A percentile compares a stretch with the other conserved stretches of the same genome.
Evolutionary conservation across 1,139 yeast genomes (phyloP).

Genomic region (Citeromyces hawaiiensis): DNA sequence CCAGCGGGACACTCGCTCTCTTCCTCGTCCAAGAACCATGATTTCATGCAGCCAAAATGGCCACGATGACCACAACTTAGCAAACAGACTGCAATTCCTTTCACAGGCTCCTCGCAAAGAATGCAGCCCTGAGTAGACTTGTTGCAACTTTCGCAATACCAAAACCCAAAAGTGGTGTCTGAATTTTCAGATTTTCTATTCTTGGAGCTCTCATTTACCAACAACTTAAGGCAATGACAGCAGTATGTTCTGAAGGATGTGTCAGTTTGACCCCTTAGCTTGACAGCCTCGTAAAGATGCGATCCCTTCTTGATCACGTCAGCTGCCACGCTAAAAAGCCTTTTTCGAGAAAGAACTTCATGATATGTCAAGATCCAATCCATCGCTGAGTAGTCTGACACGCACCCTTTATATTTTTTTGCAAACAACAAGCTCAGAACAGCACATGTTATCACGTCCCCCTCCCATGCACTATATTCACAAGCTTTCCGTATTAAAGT

Average conservation of each 20-base stretch:
- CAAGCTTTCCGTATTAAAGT: slow-evolving; percentile 30
- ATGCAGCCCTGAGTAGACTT: slow-evolving; percentile 53
- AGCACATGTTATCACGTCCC: slow-evolving; percentile 53
- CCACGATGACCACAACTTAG: slow-evolving; percentile 81
- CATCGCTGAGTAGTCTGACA: slow-evolving; percentile 19
- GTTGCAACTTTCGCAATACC: slow-evolving; percentile 76
- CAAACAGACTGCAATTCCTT: slow-evolving; percentile 56
- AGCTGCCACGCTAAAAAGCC: slow-evolving; percentile 45
- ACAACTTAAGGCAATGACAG: slow-evolving; percentile 47
- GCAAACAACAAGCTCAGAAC: slow-evolving; percentile 47
- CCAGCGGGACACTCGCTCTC: slow-evolving; percentile 62
- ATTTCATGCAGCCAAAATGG: slow-evolving; percentile 66
- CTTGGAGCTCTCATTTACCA: slow-evolving; percentile 52
- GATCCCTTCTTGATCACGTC: slow-evolving; percentile 35
- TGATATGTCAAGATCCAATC: slow-evolving; percentile 51
- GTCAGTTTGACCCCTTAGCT: slow-evolving; percentile 33
- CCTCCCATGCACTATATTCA: slow-evolving; percentile 44
- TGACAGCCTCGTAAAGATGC: slow-evolving; percentile 27
- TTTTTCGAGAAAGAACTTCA: slow-evolving; percentile 36
- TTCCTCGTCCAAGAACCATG: slow-evolving; percentile 60
- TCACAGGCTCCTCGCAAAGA: slow-evolving; percentile 70
- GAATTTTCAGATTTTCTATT: slow-evolving; percentile 16
- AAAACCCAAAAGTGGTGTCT: slow-evolving; percentile 41
- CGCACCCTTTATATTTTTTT: slow-evolving; percentile 20
- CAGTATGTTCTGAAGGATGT: slow-evolving; percentile 57